phyloP scores from a whole-genome alignment of 2,329 filamentous ascomycete genomes.

The Nigrospora osmanthi region DNA sequence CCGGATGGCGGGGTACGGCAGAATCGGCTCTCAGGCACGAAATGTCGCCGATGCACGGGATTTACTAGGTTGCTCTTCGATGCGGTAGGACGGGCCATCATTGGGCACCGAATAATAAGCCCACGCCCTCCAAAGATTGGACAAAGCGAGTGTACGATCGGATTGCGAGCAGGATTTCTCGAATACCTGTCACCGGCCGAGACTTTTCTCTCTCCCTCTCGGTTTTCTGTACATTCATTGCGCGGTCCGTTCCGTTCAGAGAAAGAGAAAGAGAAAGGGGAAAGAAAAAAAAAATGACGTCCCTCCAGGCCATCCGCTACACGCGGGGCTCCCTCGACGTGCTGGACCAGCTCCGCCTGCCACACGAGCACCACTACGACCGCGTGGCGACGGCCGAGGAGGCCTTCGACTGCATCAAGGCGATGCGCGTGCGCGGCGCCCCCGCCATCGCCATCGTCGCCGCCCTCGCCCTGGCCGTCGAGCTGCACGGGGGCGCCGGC shows the following conservation, averaged over 20 bases:
- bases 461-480: conserved; percentile 78
- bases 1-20: no score
- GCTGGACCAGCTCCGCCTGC: conserved; percentile 75
- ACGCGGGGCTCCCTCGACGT: conserved; percentile 64
- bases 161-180: no score
- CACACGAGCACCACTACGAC: conserved; percentile 75
- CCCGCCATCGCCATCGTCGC: conserved; percentile 96
- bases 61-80: no score
- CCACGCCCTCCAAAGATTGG: no score
- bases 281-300: conserved; percentile 31
- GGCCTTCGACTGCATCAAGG: conserved; percentile 74
- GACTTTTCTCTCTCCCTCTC: neutral
- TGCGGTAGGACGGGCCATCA: no score
- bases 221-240: neutral
- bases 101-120: no score
- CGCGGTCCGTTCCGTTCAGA: no score
- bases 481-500: conserved; percentile 54
- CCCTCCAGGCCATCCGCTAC: conserved; percentile 73
- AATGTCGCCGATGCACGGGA: no score
- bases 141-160: no score
- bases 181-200: no score
- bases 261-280: no score
- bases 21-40: no score
- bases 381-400: conserved; percentile 61
- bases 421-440: conserved; percentile 75